phyloP scores from a whole-genome alignment of 305 asterid genomes.

The Lippia alba region DNA sequence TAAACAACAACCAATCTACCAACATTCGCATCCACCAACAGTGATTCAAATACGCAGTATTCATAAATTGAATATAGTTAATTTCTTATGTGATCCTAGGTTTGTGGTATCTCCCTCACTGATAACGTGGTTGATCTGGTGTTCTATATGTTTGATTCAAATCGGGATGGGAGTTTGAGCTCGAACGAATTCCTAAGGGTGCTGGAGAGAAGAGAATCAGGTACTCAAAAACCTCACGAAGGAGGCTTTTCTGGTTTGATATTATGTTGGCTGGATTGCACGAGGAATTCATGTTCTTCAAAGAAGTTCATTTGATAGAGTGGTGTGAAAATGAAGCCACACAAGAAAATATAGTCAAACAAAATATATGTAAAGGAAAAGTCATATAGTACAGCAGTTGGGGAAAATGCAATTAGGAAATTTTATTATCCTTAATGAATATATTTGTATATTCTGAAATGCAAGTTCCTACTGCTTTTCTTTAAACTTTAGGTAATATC shows the following conservation, averaged over 20 bases:
- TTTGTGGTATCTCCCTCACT: slow-evolving; percentile 70
- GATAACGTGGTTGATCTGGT: slow-evolving; percentile 71
- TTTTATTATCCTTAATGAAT: too few species aligned
- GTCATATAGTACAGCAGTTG: neutral
- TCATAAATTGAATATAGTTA: neutral
- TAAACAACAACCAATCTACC: too few species aligned
- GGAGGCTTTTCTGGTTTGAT: slow-evolving; percentile 55
- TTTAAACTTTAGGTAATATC: slow-evolving; percentile 17
- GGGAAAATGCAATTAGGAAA: too few species aligned
- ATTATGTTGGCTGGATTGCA: slow-evolving; percentile 65
- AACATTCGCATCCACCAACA: too few species aligned
- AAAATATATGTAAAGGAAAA: slow-evolving; percentile 30
- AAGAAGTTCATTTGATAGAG: slow-evolving; percentile 37
- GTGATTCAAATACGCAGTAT: too few species aligned
- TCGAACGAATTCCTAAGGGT: slow-evolving; percentile 79
- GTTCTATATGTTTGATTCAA: slow-evolving; percentile 67
- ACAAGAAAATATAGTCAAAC: too few species aligned
- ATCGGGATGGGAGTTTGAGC: slow-evolving; percentile 76
- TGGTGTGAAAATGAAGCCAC: neutral
- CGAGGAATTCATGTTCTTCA: slow-evolving; percentile 47
- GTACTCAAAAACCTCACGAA: slow-evolving; percentile 49
- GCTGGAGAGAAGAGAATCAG: slow-evolving; percentile 58
- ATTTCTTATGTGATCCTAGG: slow-evolving; percentile 45
- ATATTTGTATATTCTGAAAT: neutral
- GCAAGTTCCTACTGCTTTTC: slow-evolving; percentile 13